These are phyloP conservation scores for Dalbergia cultrata DNA, from an alignment of 306 rosid genomes.

Conservation along the genomic window DNA sequence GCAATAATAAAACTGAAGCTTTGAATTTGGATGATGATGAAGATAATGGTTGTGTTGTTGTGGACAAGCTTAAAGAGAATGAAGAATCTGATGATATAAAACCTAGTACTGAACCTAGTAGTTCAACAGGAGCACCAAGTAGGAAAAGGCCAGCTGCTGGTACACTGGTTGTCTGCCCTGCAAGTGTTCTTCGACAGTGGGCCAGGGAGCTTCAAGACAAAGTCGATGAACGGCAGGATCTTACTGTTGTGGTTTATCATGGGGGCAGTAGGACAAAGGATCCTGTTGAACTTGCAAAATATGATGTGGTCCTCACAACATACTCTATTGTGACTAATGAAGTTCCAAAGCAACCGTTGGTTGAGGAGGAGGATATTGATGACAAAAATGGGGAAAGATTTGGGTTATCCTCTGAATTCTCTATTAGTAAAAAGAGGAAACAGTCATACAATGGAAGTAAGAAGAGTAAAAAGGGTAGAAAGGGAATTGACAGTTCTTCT, in stretches of 20 bases:
- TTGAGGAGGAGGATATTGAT: conserved; percentile 84
- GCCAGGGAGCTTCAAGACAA: conserved; percentile 92
- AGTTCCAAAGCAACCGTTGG: conserved; percentile 91
- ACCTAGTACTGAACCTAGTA: conserved; percentile 63
- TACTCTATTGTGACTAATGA: conserved; percentile 90
- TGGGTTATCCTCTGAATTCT: conserved; percentile 78
- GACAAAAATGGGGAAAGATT: conserved; percentile 70
- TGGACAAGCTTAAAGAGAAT: conserved; percentile 52
- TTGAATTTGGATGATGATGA: conserved; percentile 92
- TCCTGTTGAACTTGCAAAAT: conserved; percentile 77
- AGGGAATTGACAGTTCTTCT: conserved; percentile 67
- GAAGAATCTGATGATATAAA: conserved; percentile 62
- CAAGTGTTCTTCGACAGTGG: conserved; percentile 98
- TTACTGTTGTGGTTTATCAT: conserved; percentile 80
- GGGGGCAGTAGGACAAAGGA: conserved; percentile 93
- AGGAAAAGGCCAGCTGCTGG: conserved; percentile 98
- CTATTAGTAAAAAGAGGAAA: conserved; percentile 74
- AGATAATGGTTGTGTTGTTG: conserved; percentile 56
- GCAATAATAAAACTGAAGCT: conserved; percentile 75
- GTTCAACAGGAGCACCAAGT: conserved; percentile 59
- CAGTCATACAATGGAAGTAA: conserved; percentile 56
- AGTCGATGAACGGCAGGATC: conserved; percentile 66
- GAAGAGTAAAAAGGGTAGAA: conserved; percentile 82
- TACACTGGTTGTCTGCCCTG: conserved; percentile 97
- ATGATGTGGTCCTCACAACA: conserved; percentile 96